Base-by-base conservation (phyloP, 257 asterid genomes). In the Cruciata laevipes region DNA sequence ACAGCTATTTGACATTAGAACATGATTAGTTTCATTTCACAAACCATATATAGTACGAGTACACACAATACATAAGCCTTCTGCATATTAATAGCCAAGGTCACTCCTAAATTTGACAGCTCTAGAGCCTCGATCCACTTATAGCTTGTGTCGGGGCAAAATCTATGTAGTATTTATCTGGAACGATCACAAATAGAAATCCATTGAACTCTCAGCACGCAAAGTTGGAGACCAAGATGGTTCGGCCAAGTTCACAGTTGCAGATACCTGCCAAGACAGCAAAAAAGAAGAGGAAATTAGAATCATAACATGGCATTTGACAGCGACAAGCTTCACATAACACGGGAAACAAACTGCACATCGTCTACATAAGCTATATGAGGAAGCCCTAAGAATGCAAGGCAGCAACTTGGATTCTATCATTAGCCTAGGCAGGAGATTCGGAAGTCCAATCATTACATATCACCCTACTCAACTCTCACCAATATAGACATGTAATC, bases 241-340 rank as follows among this genome's bases (percentile, higher is more conserved):
- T 52, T 78, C 79, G 3, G 67, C 53, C 74, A 74, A 47, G 69
- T 78, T 78, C 71, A 78, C 44, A 40, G 83, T 69, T 7, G 79
- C 82, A 47, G 68, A 74, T 11, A 78, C 23, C 82, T 78, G 76
- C 10, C 5, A 30, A 47, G 51, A 42, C 16, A 44, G 31, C 53
- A 32, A n/a, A 30, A 21, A 68, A 53, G 20, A 24, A 23, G 33
- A 63, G 17, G 52, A 30, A 66, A 66, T 13, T 16, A 10, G 66
- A 65, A 1, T 1, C 25, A 52, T 4, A 10, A 57, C 7, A 20
- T 12, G 5, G 30, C 32, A 59, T 2, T 0, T 52, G 32, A 24
- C 16, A 42, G 42, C 3, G 14, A 17, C 42, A 33, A 49, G 56
- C 35, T 56, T 56, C 53, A 69, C 61, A 20, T 14, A 27, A 9